Evolutionary conservation across 2,329 filamentous ascomycete species (phyloP).

Genomic region (Xylariaceae sp.): DNA sequence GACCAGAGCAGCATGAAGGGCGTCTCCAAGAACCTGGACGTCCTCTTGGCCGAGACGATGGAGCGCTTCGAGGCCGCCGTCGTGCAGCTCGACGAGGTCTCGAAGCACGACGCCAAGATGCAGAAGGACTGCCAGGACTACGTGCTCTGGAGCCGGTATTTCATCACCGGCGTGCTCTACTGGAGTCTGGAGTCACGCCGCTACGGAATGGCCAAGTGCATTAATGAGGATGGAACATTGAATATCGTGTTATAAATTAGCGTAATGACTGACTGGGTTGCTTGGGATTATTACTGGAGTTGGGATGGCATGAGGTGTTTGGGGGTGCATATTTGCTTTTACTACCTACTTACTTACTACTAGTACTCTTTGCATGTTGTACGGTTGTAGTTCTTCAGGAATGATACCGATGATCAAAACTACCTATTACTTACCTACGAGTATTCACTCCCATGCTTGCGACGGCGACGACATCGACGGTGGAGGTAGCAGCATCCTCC

Average conservation of each 20-base stretch:
- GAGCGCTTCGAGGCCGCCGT: conserved; percentile 23
- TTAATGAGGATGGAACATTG: conserved; percentile 24
- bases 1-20: conserved; percentile 18
- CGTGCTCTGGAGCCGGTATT: conserved; percentile 28
- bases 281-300: background rate
- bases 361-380: background rate
- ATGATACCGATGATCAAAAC: background rate
- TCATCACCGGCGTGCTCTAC: conserved; percentile 27
- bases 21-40: conserved; percentile 21
- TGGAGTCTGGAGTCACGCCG: conserved; percentile 28
- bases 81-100: conserved; percentile 14
- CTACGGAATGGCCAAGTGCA: conserved; percentile 29
- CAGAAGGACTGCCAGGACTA: conserved; percentile 23
- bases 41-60: conserved; percentile 18
- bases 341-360: no score
- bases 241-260: conserved; percentile 22
- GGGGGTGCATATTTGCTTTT: background rate
- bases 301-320: background rate
- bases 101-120: conserved; percentile 16
- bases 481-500: background rate
- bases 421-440: no score
- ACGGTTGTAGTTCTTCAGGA: background rate
- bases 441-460: no score
- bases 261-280: background rate
- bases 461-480: no score